phyloP scores from a whole-genome alignment of 73 alveolate genomes.

The Symbiodinium natans region DNA sequence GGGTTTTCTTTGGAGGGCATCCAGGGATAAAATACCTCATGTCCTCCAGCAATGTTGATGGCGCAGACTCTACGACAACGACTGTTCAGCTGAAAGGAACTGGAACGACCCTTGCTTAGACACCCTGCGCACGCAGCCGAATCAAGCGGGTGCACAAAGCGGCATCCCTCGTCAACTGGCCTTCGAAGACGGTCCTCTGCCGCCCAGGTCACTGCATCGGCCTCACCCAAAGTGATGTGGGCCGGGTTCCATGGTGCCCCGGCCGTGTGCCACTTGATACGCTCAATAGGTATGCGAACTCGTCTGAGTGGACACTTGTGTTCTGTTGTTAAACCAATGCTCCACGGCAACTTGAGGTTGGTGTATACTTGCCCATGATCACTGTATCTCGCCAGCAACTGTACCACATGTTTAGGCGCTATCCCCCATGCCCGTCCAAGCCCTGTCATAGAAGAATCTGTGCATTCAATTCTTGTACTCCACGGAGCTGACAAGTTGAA shows the following conservation, averaged over 20 bases:
- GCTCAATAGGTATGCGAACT: constrained; percentile 10
- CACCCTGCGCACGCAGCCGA: constrained; percentile 38
- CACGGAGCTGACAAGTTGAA: neutral
- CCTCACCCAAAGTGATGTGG: constrained; percentile 26
- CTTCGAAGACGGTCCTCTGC: constrained; percentile 24
- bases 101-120: constrained; percentile 30
- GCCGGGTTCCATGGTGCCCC: neutral
- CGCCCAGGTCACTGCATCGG: constrained; percentile 46
- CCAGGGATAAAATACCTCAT: constrained; percentile 34
- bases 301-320: constrained; percentile 18
- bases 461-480: constrained; percentile 21
- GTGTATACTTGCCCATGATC: neutral
- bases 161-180: neutral
- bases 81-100: neutral
- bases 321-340: neutral
- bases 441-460: constrained; percentile 35
- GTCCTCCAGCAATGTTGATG: neutral
- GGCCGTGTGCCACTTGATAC: neutral
- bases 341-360: constrained; percentile 24
- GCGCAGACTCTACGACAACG: constrained; percentile 12
- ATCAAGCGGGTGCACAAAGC: constrained; percentile 45
- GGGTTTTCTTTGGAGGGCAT: constrained; percentile 26
- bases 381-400: neutral
- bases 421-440: constrained; percentile 16
- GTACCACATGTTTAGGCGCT: neutral